Evolutionary conservation across 495 filamentous ascomycete genomes (phyloP).

Genomic region (Xanthoparmelia taractica): DNA sequence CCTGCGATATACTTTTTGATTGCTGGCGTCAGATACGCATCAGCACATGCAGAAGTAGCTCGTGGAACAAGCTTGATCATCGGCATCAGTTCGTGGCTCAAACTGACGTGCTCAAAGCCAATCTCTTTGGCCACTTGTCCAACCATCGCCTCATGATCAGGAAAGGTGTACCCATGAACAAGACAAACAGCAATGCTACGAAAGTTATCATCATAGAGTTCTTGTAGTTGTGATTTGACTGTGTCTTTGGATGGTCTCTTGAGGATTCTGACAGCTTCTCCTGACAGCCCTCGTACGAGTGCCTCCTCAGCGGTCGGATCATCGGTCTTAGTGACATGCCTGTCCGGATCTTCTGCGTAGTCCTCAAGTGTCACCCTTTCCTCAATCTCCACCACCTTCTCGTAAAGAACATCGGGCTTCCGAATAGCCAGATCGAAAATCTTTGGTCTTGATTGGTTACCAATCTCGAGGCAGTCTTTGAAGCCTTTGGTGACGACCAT

Average conservation of each 20-base stretch:
- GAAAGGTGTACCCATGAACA: conserved; percentile 49
- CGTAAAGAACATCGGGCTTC: conserved; percentile 73
- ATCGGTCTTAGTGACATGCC: conserved; percentile 39
- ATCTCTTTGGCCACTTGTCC: conserved; percentile 41
- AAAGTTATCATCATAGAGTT: conserved; percentile 37
- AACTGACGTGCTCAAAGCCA: conserved; percentile 52
- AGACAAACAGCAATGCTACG: conserved; percentile 47
- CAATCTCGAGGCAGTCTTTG: conserved; percentile 81
- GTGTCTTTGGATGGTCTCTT: conserved; percentile 27
- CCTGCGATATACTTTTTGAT: conserved; percentile 94
- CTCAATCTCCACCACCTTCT: conserved; percentile 67
- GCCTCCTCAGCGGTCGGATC: conserved; percentile 38
- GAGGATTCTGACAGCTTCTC: conserved; percentile 46
- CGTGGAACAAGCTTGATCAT: conserved; percentile 74
- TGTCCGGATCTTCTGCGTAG: conserved; percentile 72
- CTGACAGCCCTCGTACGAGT: conserved; percentile 43
- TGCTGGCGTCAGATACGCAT: conserved; percentile 91
- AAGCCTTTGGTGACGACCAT: conserved; percentile 91
- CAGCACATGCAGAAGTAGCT: conserved; percentile 86
- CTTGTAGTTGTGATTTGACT: conserved; percentile 38
- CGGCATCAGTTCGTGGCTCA: conserved; percentile 59
- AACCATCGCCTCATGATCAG: conserved; percentile 45
- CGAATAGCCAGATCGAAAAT: conserved; percentile 78
- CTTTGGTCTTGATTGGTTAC: conserved; percentile 73
- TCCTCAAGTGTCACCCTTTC: conserved; percentile 84